Percentiles rank a stretch among this genome's conserved stretches.
Conservation (phyloP, 2,329 filamentous ascomycete genomes). For the Drechmeria coniospora region DNA sequence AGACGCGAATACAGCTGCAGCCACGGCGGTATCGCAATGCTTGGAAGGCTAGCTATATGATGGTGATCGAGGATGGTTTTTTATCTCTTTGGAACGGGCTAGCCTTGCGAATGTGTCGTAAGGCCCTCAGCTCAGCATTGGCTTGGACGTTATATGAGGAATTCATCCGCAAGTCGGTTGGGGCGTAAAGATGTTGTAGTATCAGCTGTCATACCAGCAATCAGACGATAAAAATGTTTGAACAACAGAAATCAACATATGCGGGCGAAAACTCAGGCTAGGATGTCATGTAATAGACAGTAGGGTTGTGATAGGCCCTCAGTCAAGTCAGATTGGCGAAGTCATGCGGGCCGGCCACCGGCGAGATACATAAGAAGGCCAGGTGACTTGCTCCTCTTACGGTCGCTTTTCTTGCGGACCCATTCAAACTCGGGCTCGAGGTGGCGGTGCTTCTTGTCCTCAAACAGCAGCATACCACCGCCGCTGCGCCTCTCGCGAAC, state of each 20-base stretch:
- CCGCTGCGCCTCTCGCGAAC: constrained; percentile 41
- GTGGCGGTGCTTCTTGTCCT: constrained; percentile 26
- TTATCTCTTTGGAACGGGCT: constrained; percentile 75
- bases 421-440: constrained; percentile 36
- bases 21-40: constrained; percentile 72
- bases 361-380: constrained; percentile 42
- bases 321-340: background rate
- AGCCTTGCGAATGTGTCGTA: constrained; percentile 72
- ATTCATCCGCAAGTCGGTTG: constrained; percentile 47
- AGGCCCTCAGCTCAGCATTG: constrained; percentile 84
- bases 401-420: constrained; percentile 40
- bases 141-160: constrained; percentile 98
- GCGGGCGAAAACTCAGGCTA: too few relatives aligned
- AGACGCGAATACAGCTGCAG: constrained; percentile 86
- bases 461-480: constrained; percentile 25
- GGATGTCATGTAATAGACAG: background rate
- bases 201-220: too few relatives aligned
- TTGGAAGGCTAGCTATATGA: constrained; percentile 57
- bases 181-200: background rate
- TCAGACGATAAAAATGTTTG: too few relatives aligned
- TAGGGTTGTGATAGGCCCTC: background rate
- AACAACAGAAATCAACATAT: too few relatives aligned
- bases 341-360: constrained; percentile 28
- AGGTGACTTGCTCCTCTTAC: constrained; percentile 40
- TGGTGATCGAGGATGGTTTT: constrained; percentile 69